Evolutionary conservation across 768 basidiomycete species (phyloP), one percentile per base, ranked within the genome.

Genomic region (Tylopilus felleus): DNA sequence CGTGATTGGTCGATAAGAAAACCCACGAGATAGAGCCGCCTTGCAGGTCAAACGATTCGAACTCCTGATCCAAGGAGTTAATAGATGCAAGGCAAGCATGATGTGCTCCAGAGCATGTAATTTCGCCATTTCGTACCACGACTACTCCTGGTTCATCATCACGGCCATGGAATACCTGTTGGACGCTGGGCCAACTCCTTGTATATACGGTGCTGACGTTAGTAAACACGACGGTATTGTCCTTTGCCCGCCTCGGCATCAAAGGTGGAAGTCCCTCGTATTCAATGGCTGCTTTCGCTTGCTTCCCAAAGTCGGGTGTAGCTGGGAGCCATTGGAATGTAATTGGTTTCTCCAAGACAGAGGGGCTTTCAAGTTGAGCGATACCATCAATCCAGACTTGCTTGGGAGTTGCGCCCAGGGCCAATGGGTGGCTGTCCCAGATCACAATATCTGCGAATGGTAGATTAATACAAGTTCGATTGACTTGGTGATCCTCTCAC

Each of bases 311-410:
- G 56, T 84, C 74, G 0, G 87, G 87, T 9, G 78, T 77, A 4
- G 69, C 59, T 10, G 86, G 84, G 7, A 77, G 57, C 6, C 56
- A 49, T 60, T 93, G 89, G 56, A 81, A 68, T 8, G 67, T 51
- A 1, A 57, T 44, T 0, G 86, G 81, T 64, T 95, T 93, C 47
- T 70, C 44, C 36, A 77, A 65, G 17, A 79, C 66, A 58, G 75
- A 65, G 3, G 84, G 77, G 3, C 70, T 63, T 42, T 73, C 62
- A 2, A 87, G 61, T 61, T 95, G 92, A 1, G 86, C 65, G 46
- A 93, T 86, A 4, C 92, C 93, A 62, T 95, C 92, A 55, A 93
- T 90, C 71, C 79, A 91, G 9, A 90, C 88, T 73, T 93, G 90
- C 47, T 78, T 76, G 5, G 90, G 90, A 0, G 89, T 84, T 21